These are phyloP conservation scores for Tetracladium marchalianum DNA, from an alignment of 495 filamentous ascomycete species.

Conservation along the genomic window DNA sequence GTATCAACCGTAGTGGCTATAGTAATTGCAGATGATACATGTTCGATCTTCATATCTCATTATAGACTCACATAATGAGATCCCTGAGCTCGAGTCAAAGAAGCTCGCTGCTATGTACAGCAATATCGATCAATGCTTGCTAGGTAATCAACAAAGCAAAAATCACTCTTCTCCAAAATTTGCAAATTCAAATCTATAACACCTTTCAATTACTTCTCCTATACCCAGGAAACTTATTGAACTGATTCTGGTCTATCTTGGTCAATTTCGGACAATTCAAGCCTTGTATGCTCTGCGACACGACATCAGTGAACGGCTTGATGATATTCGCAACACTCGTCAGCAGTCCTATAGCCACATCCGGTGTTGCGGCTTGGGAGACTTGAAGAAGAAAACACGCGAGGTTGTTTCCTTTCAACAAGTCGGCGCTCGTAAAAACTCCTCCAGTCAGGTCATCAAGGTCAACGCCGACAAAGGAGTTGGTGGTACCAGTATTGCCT, in stretches of 20 bases:
- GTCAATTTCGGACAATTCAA: slow-evolving; percentile 21
- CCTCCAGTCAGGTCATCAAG: slow-evolving; percentile 38
- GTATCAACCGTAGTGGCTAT: no score
- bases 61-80: no score
- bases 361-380: slow-evolving; percentile 32
- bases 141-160: no score
- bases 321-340: slow-evolving; percentile 26
- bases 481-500: slow-evolving; percentile 44
- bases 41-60: no score
- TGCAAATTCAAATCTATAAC: no score
- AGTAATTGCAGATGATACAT: no score
- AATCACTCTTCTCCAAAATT: no score
- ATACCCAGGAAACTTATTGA: slow-evolving; percentile 19
- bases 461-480: slow-evolving; percentile 47
- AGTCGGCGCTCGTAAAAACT: slow-evolving; percentile 29
- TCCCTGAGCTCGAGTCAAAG: no score
- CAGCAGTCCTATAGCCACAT: slow-evolving; percentile 20
- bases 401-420: slow-evolving; percentile 37
- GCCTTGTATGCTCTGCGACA: slow-evolving; percentile 7
- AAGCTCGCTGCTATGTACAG: no score
- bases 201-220: no score
- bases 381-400: slow-evolving; percentile 37
- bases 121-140: no score
- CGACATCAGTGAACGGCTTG: slow-evolving; percentile 13
- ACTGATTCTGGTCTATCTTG: slow-evolving; percentile 17